These are phyloP conservation scores for Rhodotorula diobovata DNA, from an alignment of 768 basidiomycete genomes.

Conservation along the genomic window DNA sequence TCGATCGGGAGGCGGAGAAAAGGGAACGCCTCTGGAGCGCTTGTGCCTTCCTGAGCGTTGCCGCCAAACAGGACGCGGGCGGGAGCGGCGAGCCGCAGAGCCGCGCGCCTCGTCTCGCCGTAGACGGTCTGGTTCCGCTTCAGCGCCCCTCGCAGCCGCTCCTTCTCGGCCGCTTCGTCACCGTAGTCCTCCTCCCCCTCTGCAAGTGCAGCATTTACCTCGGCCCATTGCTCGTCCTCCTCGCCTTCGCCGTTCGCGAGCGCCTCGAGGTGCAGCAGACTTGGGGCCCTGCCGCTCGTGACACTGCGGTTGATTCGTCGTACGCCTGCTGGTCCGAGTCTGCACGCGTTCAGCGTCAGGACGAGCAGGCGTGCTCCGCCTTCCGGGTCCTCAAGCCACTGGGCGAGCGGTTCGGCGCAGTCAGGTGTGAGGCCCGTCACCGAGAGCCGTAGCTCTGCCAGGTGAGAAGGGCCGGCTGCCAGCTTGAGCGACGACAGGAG, in stretches of 20 bases:
- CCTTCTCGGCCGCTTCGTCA: slow-evolving; percentile 3
- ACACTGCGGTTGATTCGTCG: slow-evolving; percentile 18
- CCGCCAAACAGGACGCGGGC: slow-evolving; percentile 27
- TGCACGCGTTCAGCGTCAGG: slow-evolving; percentile 23
- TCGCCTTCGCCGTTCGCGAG: slow-evolving; percentile 26
- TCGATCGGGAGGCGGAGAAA: slow-evolving; percentile 35
- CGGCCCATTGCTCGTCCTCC: slow-evolving; percentile 2
- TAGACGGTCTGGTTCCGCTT: slow-evolving; percentile 28
- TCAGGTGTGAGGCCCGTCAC: slow-evolving; percentile 23
- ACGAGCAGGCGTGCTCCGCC: slow-evolving; percentile 20
- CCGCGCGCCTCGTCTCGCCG: slow-evolving; percentile 23
- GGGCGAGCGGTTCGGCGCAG: slow-evolving; percentile 23
- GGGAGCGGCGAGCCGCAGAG: slow-evolving; percentile 10
- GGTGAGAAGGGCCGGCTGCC: slow-evolving; percentile 9
- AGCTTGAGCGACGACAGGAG: slow-evolving; percentile 24
- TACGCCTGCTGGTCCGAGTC: slow-evolving; percentile 1
- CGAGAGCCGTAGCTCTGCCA: slow-evolving; percentile 28
- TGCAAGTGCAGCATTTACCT: not conserved
- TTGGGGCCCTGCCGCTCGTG: slow-evolving; percentile 12
- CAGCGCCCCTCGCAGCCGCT: slow-evolving; percentile 12
- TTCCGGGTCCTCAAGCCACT: slow-evolving; percentile 23
- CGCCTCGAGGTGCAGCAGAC: slow-evolving; percentile 32
- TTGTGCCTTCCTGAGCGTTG: not conserved
- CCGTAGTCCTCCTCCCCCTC: not conserved
- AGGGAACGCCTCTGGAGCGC: slow-evolving; percentile 5